phyloP scores from a whole-genome alignment of 208 protist genomes.

The Jaenimonas drosophilae region DNA sequence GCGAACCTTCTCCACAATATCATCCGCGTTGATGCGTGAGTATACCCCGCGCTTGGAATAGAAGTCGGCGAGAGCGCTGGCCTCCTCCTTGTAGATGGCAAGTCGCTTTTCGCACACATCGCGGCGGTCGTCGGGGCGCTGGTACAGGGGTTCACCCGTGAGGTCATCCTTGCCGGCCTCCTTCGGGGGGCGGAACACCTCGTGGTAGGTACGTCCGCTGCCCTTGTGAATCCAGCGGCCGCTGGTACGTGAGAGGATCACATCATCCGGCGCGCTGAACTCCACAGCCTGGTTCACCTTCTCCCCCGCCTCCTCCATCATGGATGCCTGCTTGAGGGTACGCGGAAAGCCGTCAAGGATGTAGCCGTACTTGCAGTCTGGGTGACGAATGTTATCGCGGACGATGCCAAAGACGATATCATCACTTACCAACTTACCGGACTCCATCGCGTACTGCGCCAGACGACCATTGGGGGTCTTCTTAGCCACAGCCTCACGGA shows the following conservation, averaged over 20 bases:
- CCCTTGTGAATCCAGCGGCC: conserved; percentile 88
- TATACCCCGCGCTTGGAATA: conserved; percentile 68
- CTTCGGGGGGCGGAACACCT: conserved; percentile 87
- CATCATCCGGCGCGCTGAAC: conserved; percentile 88
- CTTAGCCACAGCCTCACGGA: conserved; percentile 72
- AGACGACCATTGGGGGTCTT: conserved; percentile 59
- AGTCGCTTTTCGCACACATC: conserved; percentile 86
- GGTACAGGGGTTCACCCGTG: conserved; percentile 88
- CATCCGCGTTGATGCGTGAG: conserved; percentile 61
- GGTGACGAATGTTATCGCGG: conserved; percentile 69
- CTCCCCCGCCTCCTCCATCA: conserved; percentile 78
- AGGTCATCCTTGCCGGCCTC: conserved; percentile 84
- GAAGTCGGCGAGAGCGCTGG: conserved; percentile 75
- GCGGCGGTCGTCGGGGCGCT: conserved; percentile 90
- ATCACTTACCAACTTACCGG: conserved; percentile 83
- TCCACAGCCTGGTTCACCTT: conserved; percentile 83
- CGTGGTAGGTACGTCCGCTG: conserved; percentile 92
- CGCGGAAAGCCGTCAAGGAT: conserved; percentile 94
- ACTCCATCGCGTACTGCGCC: conserved; percentile 65
- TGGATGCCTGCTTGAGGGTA: conserved; percentile 86
- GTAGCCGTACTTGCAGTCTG: conserved; percentile 87
- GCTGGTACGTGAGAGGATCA: conserved; percentile 85
- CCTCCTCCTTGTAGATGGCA: conserved; percentile 80
- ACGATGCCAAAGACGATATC: conserved; percentile 90
- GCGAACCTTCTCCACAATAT: conserved; percentile 54